Evolutionary conservation across 257 asterid genomes (phyloP).

Genomic region (Solanum boliviense): DNA sequence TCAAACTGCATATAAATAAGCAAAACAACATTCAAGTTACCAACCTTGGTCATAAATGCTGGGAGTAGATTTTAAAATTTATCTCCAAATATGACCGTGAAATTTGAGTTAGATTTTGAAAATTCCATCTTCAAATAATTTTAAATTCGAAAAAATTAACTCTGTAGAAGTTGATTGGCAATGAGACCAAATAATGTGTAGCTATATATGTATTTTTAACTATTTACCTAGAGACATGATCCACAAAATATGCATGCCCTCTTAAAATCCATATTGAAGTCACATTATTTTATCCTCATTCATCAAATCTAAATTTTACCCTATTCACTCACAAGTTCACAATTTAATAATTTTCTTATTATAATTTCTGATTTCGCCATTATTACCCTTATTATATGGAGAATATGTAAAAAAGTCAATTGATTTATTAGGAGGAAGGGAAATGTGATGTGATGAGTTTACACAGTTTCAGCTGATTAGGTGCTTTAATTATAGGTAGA

Average conservation of each 20-base stretch:
- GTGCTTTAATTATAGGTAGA: not conserved
- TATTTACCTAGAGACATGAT: not conserved
- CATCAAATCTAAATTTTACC: not conserved
- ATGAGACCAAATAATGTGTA: not conserved
- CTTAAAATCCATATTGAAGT: not conserved
- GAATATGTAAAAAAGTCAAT: not conserved
- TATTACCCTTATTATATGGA: not conserved
- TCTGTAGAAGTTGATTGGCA: not conserved
- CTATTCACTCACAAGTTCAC: not conserved
- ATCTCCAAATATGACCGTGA: too few relatives aligned
- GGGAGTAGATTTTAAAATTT: not conserved
- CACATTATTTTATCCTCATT: not conserved
- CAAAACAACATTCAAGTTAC: not conserved
- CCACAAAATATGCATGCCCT: not conserved
- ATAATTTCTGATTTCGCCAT: not conserved
- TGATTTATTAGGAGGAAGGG: not conserved
- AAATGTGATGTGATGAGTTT: not conserved
- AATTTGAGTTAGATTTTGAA: too few relatives aligned
- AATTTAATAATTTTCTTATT: not conserved
- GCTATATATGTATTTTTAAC: not conserved
- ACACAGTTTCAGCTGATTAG: not conserved
- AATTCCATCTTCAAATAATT: too few relatives aligned
- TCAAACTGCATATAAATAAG: not conserved
- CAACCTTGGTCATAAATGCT: not conserved
- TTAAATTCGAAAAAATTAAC: too few relatives aligned